These are phyloP conservation scores for Drechslerella dactyloides DNA, from an alignment of 2,329 filamentous ascomycete species.

Conservation along the genomic window DNA sequence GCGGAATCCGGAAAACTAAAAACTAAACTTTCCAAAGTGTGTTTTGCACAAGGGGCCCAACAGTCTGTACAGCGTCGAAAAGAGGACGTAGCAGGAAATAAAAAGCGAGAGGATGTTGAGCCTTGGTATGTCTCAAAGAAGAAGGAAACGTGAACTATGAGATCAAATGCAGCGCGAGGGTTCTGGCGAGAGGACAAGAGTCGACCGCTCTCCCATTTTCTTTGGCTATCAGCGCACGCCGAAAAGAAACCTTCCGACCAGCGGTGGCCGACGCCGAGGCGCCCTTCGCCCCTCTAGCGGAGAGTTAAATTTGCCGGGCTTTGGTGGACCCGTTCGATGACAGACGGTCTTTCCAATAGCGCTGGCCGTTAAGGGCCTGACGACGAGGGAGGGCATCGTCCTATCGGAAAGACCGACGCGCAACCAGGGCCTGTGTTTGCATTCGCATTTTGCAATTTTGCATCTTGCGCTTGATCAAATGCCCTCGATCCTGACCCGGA, in stretches of 20 bases:
- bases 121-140: constrained; percentile 34
- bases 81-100: constrained; percentile 35
- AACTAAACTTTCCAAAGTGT: background rate
- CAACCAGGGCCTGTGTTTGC: background rate
- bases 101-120: constrained; percentile 18
- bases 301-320: constrained; percentile 45
- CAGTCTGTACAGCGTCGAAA: background rate
- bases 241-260: constrained; percentile 47
- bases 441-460: constrained; percentile 7
- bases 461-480: background rate
- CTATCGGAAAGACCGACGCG: constrained; percentile 6
- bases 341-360: constrained; percentile 16
- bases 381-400: background rate
- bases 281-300: constrained; percentile 39
- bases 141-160: constrained; percentile 45
- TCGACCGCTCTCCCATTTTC: constrained; percentile 19
- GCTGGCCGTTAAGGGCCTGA: constrained; percentile 12
- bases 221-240: constrained; percentile 24
- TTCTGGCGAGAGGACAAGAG: constrained; percentile 24
- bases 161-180: constrained; percentile 40
- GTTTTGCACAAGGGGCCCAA: background rate
- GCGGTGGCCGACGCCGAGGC: constrained; percentile 47
- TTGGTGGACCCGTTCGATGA: constrained; percentile 30
- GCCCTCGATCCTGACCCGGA: too few relatives aligned
- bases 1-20: constrained; percentile 15